Evolutionary conservation across 768 basidiomycete species (phyloP), one percentile per base, ranked within the genome.

Genomic region (Hypsizygus marmoreus): DNA sequence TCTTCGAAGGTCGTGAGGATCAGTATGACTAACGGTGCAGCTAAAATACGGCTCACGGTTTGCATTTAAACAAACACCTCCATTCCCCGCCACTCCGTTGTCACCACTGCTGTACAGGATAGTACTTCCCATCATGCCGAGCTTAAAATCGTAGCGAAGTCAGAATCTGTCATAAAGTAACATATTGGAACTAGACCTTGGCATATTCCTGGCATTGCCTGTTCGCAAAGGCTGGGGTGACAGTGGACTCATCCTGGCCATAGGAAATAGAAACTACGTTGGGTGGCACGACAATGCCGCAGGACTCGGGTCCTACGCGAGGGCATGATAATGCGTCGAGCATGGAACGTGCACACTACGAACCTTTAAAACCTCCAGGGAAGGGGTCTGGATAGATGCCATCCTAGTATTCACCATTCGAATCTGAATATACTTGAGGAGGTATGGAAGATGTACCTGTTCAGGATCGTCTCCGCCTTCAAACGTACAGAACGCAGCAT

Each of bases 61-160:
- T 37, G 79, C 74, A 16, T 76, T 67, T n/a, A 72, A 56, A 45
- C 72, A 71, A 2, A 62, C 38, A 4, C 59, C 66, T 25, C 51
- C 52, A 36, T 44, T 32, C 3, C 54, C 54, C 5, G 54, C 54
- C 13, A 55, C 54, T 29, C 54, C 54, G 16, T 47, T 26, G 40
- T 87, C 84, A 9, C 86, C 84, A 26, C 79, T 79, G 28, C 74
- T 70, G 63, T 82, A 82, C 23, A 80, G 55, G 4, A 87, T 45
- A 4, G 81, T 78, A 13, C 79, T 70, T 11, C 85, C 86, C 42
- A 84, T 75, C 17, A 77, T 65, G 16, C 83, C 83, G 28, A 87
- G 77, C 59, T 74, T n/a, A n/a, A 17, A 3, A 12, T n/a, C 22
- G 30, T 10, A 41, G 4, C 8, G 11, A 4, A 24, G 17, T 14